Conservation (phyloP, 306 rosid genomes). For the Vigna mungo region DNA sequence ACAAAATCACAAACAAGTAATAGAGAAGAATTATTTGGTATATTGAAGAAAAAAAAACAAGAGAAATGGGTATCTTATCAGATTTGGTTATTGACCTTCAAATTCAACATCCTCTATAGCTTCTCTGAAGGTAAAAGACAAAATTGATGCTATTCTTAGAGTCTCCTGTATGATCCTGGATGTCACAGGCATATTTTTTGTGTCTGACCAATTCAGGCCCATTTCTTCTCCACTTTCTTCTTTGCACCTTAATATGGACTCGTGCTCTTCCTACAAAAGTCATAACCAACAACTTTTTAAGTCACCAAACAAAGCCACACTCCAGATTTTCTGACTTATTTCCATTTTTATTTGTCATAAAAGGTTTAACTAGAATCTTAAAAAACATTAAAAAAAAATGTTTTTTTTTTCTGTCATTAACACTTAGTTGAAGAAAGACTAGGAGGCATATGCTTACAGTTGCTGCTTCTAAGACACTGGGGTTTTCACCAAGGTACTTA, state of each 20-base stretch:
- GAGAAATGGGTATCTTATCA: neutral
- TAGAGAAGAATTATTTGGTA: neutral
- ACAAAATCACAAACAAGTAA: neutral
- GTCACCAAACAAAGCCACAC: constrained; percentile 9
- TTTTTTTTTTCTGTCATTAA: neutral
- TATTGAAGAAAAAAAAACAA: neutral
- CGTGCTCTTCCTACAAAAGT: constrained; percentile 73
- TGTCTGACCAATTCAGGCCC: constrained; percentile 70
- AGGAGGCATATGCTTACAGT: constrained; percentile 63
- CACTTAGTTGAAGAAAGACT: neutral
- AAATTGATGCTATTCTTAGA: constrained; percentile 82
- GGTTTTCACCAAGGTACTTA: constrained; percentile 82
- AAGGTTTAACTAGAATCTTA: neutral
- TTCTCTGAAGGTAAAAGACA: constrained; percentile 94
- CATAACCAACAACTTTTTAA: neutral
- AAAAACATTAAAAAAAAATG: neutral
- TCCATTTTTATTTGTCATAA: neutral
- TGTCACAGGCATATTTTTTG: constrained; percentile 81
- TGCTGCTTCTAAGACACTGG: constrained; percentile 70
- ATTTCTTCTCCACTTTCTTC: constrained; percentile 51
- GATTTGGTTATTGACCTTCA: constrained; percentile 59
- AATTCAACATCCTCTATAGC: constrained; percentile 89
- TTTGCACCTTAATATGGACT: constrained; percentile 54
- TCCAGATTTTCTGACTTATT: neutral
- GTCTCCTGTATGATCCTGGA: constrained; percentile 87